Evolutionary conservation across 257 asterid species (phyloP).

Genomic region (Solanum gandarillasii): DNA sequence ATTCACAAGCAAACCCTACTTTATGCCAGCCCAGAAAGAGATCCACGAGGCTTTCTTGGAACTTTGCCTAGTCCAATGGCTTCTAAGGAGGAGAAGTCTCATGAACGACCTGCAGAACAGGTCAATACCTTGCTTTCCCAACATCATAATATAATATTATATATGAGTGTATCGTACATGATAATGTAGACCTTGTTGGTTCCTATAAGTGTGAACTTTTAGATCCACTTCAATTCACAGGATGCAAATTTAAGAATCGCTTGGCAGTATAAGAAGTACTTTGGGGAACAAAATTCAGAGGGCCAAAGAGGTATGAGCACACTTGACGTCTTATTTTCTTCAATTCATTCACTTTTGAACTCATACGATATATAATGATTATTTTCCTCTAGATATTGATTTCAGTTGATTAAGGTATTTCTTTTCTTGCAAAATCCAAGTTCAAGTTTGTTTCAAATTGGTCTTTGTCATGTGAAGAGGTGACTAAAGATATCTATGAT

Average conservation of each 20-base stretch:
- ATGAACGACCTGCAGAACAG: constrained; percentile 55
- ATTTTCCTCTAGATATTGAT: neutral
- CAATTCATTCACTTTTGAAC: neutral
- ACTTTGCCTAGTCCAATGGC: constrained; percentile 66
- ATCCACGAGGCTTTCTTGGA: constrained; percentile 88
- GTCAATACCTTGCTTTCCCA: constrained; percentile 20
- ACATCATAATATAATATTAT: neutral
- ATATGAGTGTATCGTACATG: neutral
- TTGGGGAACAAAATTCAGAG: constrained; percentile 59
- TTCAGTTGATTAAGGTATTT: neutral
- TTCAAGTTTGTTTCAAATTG: neutral
- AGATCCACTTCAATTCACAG: constrained; percentile 22
- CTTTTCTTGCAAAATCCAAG: neutral
- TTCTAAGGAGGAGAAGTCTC: constrained; percentile 66
- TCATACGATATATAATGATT: neutral
- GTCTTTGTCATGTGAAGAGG: neutral
- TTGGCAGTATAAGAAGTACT: constrained; percentile 95
- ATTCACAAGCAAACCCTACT: constrained; percentile 78
- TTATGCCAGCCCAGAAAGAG: constrained; percentile 84
- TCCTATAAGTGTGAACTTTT: neutral
- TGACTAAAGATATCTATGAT: neutral
- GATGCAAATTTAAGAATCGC: constrained; percentile 89
- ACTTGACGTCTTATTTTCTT: neutral
- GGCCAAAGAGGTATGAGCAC: constrained; percentile 45
- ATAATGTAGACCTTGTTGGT: neutral